phyloP scores from a whole-genome alignment of 129 eudicot species.

The Sambucus nigra region DNA sequence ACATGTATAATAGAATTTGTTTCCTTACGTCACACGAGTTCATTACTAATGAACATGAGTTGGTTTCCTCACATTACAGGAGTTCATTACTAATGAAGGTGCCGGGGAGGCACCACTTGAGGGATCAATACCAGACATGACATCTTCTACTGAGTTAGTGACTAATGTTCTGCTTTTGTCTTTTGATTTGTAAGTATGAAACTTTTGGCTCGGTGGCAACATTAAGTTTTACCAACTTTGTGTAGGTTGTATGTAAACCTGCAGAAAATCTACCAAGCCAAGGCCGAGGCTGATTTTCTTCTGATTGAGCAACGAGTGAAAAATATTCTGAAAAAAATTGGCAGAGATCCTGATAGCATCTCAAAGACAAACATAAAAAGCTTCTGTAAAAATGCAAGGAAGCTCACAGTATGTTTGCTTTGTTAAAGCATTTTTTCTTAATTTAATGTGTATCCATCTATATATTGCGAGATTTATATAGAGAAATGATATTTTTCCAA shows the following conservation, averaged over 20 bases:
- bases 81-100: conserved; percentile 89
- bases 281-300: conserved; percentile 90
- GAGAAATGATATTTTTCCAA: no score
- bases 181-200: not conserved
- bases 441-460: no score
- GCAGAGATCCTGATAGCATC: conserved; percentile 77
- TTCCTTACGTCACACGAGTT: no score
- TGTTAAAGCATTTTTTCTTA: no score
- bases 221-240: conserved; percentile 13
- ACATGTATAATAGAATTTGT: no score
- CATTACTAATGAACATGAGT: no score
- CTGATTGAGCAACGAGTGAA: conserved; percentile 63
- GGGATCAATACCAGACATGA: conserved; percentile 98
- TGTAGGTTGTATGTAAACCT: conserved; percentile 75
- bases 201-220: not conserved
- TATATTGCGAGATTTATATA: no score
- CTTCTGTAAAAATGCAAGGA: conserved; percentile 92
- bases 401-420: conserved; percentile 52
- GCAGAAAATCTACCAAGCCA: conserved; percentile 89
- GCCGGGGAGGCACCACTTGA: conserved; percentile 96
- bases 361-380: conserved; percentile 56
- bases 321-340: conserved; percentile 61
- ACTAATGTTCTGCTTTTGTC: not conserved
- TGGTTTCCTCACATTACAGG: conserved; percentile 35
- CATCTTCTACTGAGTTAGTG: conserved; percentile 92